A percentile compares a stretch with the other conserved stretches of the same genome.
Evolutionary conservation across 1,139 yeast species (phyloP).

Genomic region (Diutina pseudorugosa): DNA sequence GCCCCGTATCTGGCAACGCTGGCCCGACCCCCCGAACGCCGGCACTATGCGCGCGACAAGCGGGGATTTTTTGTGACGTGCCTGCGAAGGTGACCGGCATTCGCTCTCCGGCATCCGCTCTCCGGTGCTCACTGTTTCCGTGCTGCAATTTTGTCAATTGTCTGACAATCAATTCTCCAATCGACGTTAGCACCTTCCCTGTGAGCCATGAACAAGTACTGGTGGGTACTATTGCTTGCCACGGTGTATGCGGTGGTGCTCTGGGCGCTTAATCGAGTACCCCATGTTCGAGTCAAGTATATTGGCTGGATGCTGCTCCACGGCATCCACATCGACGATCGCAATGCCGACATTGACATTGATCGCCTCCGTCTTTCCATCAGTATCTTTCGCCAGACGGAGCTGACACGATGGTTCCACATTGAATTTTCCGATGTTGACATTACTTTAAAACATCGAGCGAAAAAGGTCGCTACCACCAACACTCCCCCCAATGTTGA

Average conservation of each 20-base stretch:
- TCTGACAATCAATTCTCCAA: no score
- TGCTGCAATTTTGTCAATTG: neutral
- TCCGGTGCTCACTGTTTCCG: no score
- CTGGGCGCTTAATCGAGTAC: slow-evolving; percentile 18
- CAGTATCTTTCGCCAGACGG: slow-evolving; percentile 15
- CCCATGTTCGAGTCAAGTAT: slow-evolving; percentile 21
- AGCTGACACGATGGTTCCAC: slow-evolving; percentile 20
- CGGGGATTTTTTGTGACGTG: neutral
- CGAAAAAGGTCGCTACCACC: neutral
- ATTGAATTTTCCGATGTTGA: slow-evolving; percentile 19
- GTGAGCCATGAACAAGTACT: neutral
- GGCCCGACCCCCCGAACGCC: neutral
- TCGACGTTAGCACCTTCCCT: neutral
- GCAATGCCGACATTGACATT: slow-evolving; percentile 11
- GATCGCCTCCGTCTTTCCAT: slow-evolving; percentile 16
- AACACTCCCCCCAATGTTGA: neutral
- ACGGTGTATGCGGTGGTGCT: slow-evolving; percentile 13
- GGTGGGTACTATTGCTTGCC: neutral
- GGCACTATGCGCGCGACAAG: neutral
- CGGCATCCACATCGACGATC: slow-evolving; percentile 15
- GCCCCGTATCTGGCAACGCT: neutral
- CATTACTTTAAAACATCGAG: slow-evolving; percentile 7
- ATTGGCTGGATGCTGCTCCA: slow-evolving; percentile 27
- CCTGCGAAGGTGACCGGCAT: neutral
- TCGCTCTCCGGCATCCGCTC: neutral